Conservation (phyloP, 306 rosid genomes). For the Elaeagnus macrophylla region DNA sequence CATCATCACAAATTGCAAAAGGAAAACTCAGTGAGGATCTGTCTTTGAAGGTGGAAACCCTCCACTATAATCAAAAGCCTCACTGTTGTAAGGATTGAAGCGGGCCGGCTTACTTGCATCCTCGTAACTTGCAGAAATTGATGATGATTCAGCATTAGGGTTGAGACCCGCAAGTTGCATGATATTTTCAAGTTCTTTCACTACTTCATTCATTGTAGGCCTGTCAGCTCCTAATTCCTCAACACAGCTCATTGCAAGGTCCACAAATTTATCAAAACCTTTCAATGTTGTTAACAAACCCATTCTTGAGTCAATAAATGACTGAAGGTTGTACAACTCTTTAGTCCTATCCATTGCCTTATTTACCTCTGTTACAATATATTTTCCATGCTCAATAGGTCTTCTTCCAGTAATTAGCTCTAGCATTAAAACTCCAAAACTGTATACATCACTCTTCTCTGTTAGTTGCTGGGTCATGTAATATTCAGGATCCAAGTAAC, state of each 20-base stretch:
- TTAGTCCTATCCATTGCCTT: conserved; percentile 43
- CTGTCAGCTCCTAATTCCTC: conserved; percentile 45
- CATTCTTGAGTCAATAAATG: conserved; percentile 39
- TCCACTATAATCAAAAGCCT: conserved; percentile 34
- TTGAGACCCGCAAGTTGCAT: conserved; percentile 44
- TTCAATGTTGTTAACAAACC: conserved; percentile 23
- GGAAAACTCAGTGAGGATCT: background rate
- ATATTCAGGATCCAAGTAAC: conserved; percentile 61
- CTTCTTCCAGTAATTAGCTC: conserved; percentile 58
- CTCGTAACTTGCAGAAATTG: conserved; percentile 35
- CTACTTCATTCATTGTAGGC: conserved; percentile 66
- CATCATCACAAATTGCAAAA: background rate
- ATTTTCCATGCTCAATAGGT: conserved; percentile 61
- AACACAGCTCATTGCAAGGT: conserved; percentile 54
- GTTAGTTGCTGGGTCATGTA: conserved; percentile 37
- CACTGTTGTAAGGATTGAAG: conserved; percentile 30
- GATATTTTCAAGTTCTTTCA: conserved; percentile 58
- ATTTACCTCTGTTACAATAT: conserved; percentile 56
- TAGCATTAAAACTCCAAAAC: conserved; percentile 67
- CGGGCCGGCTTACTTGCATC: conserved; percentile 1
- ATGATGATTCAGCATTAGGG: conserved; percentile 37
- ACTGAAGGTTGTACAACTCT: conserved; percentile 28
- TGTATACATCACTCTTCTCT: conserved; percentile 75
- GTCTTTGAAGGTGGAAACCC: conserved; percentile 5
- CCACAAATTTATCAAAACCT: conserved; percentile 50